Evolutionary conservation across 805 yeast species (phyloP).

Genomic region (Wickerhamiella hasegawae): DNA sequence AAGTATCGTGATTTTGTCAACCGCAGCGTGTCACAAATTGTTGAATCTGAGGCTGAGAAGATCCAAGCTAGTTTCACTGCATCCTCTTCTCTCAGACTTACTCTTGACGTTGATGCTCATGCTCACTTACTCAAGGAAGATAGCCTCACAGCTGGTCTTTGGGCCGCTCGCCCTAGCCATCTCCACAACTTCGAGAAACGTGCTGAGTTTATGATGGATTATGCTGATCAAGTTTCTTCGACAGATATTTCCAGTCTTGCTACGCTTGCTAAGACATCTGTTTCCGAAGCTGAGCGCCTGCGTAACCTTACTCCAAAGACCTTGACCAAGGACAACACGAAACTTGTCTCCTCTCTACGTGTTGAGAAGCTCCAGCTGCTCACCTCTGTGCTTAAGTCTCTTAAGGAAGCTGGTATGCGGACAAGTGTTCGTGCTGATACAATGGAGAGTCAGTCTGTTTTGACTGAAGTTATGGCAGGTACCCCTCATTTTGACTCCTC

Average conservation of each 20-base stretch:
- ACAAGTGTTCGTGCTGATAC: conserved; percentile 49
- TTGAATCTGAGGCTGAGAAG: conserved; percentile 15
- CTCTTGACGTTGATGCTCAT: background rate
- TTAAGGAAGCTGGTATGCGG: conserved; percentile 63
- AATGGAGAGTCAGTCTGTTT: conserved; percentile 42
- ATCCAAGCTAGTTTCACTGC: background rate
- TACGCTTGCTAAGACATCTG: conserved; percentile 38
- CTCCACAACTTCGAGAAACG: conserved; percentile 36
- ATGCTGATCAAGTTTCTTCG: conserved; percentile 22
- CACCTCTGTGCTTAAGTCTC: conserved; percentile 59
- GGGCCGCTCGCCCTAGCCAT: conserved; percentile 42
- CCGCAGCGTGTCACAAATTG: conserved; percentile 33
- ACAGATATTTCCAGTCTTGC: conserved; percentile 33
- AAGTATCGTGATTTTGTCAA: conserved; percentile 56
- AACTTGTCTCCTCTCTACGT: conserved; percentile 50
- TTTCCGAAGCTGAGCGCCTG: conserved; percentile 43
- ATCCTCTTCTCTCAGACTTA: background rate
- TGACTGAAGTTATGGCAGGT: conserved; percentile 44
- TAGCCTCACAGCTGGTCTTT: conserved; percentile 18
- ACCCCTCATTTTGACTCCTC: conserved; percentile 27
- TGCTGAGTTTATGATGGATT: conserved; percentile 38
- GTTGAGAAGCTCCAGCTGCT: conserved; percentile 67
- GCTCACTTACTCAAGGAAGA: background rate
- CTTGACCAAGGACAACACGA: conserved; percentile 59
- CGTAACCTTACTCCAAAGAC: conserved; percentile 63